phyloP scores from a whole-genome alignment of 352 stramenopile species.

The Globisporangium ultimum region DNA sequence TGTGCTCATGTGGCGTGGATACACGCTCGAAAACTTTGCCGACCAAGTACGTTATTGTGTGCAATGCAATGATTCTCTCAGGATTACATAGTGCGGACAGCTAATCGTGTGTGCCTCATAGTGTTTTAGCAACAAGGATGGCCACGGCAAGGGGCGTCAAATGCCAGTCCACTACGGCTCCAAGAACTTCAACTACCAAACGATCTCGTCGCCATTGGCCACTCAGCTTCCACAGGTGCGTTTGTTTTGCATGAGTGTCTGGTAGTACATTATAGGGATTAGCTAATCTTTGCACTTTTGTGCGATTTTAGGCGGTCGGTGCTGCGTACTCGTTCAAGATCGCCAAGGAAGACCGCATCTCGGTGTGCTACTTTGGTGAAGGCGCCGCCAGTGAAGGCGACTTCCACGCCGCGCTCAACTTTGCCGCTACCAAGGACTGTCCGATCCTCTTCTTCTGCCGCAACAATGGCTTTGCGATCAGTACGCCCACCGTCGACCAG shows the following conservation, averaged over 20 bases:
- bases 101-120: slow-evolving; percentile 8
- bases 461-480: slow-evolving; percentile 99
- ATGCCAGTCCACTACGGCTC: slow-evolving; percentile 99
- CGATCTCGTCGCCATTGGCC: slow-evolving; percentile 95
- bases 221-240: slow-evolving; percentile 95
- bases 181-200: slow-evolving; percentile 95
- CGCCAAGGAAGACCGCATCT: slow-evolving; percentile 87
- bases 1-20: slow-evolving; percentile 98
- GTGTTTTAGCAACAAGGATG: slow-evolving; percentile 96
- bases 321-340: slow-evolving; percentile 96
- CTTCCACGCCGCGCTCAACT: slow-evolving; percentile 96
- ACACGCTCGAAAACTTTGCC: slow-evolving; percentile 95
- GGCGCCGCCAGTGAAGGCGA: slow-evolving; percentile 96
- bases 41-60: slow-evolving; percentile 71
- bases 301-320: slow-evolving; percentile 84
- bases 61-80: background rate
- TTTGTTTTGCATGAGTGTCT: background rate
- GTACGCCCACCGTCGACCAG: slow-evolving; percentile 94
- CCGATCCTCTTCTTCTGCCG: slow-evolving; percentile 97
- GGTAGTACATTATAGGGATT: background rate
- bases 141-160: slow-evolving; percentile 95
- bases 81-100: background rate
- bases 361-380: slow-evolving; percentile 97
- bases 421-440: slow-evolving; percentile 94
- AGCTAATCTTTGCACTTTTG: background rate